These are phyloP conservation scores for Talaromyces sp. DNA, from an alignment of 2,329 filamentous ascomycete species.

Conservation along the genomic window DNA sequence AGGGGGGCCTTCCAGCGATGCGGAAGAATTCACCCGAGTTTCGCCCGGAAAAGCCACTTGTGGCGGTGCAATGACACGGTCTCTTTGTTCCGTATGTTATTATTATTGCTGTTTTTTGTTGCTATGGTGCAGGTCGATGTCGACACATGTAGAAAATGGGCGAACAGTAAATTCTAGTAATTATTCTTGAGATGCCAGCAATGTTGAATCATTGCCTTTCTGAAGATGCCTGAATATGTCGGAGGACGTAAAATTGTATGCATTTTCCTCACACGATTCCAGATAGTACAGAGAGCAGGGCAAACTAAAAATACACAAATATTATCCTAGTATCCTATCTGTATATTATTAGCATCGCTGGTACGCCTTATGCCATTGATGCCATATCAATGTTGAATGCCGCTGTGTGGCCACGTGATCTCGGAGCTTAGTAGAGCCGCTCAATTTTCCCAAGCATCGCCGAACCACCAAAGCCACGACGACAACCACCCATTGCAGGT, in stretches of 20 bases:
- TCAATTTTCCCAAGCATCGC: background rate
- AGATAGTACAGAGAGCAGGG: background rate
- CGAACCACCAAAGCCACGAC: background rate
- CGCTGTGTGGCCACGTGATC: constrained; percentile 4
- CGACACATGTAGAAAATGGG: background rate
- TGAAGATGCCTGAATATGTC: background rate
- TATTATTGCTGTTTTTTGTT: background rate
- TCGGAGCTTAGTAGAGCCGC: background rate
- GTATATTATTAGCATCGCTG: too few relatives aligned
- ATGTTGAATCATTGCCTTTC: background rate
- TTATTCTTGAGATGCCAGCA: too few relatives aligned
- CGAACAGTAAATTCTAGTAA: background rate
- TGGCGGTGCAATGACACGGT: background rate
- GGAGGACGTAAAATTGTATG: background rate
- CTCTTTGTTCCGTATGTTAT: background rate
- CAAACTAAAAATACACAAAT: background rate
- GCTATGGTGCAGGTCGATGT: background rate
- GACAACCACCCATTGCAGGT: background rate
- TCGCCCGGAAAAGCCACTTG: background rate
- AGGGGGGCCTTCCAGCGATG: background rate
- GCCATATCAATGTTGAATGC: too few relatives aligned
- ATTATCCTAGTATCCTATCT: background rate
- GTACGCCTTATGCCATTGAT: too few relatives aligned
- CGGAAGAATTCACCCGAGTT: background rate
- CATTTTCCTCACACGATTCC: background rate